Base-by-base conservation (phyloP, 129 eudicot genomes). In the Oenanthe sinensis region DNA sequence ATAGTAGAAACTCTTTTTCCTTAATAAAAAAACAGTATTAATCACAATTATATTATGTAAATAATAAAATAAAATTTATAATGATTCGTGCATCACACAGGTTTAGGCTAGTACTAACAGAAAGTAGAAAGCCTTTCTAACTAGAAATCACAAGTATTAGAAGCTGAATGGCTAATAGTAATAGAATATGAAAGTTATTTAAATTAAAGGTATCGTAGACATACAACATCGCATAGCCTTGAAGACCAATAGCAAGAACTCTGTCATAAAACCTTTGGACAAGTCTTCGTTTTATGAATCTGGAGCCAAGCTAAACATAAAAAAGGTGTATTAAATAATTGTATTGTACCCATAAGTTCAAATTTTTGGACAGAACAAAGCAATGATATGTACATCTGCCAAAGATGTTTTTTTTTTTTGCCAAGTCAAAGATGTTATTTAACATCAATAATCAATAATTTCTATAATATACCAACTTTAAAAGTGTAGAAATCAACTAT, bases 161-260 rank as follows among this genome's bases (percentile, higher is more conserved):
- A 13, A 74, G 48, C 49, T 9, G 49, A 28, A 74, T 22, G 55
- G 5, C 58, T 4, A 74, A 4, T 5, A n/a, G 16, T 30, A 45
- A 42, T 43, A 12, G 37, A 28, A 72, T 71, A 4, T 10, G 0
- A 37, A 11, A 40, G 6, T 72, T 47, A 72, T 67, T 33, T 67
- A 67, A 62, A 82, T 24, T 11, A 19, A 77, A 82, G 77, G 80
- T 44, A 70, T 60, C 6, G 58, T 50, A 70, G 81, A 83, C 97
- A 81, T 95, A 95, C 97, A 90, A 76, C 82, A 84, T 85, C 4
- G 96, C 98, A 82, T 91, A 95, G 30, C 88, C 96, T 88, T 88
- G 94, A 86, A 95, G 96, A 42, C 97, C 97, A 77, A 91, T 85
- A 44, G 96, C 81, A 79, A 95, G 90, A 80, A 97, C 98, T 81